A percentile compares a stretch with the other conserved stretches of the same genome.
Evolutionary conservation across 2,329 filamentous ascomycete genomes (phyloP).

Genomic region (Bipolaris oryzae): DNA sequence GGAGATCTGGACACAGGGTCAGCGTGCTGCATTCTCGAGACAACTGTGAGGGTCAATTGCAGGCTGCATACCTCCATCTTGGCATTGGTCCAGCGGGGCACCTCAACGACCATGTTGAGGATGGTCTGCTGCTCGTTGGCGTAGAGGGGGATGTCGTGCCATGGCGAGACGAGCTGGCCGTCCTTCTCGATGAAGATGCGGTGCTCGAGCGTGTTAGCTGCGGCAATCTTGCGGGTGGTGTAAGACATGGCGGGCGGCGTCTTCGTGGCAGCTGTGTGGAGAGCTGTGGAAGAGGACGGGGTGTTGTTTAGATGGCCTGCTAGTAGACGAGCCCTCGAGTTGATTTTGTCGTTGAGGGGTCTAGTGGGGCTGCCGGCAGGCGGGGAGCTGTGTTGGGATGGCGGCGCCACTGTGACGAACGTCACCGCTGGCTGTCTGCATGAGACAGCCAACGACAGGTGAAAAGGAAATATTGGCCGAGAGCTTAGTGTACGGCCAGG

Average conservation of each 20-base stretch:
- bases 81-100: constrained; percentile 98
- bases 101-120: constrained; percentile 99
- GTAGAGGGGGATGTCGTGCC: constrained; percentile 98
- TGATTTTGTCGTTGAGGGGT: constrained; percentile 49
- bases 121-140: constrained; percentile 95
- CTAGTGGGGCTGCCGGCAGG: constrained; percentile 46
- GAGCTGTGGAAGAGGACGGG: constrained; percentile 29
- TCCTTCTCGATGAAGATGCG: constrained; percentile 98
- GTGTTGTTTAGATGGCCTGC: constrained; percentile 50
- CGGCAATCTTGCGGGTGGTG: constrained; percentile 82
- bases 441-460: constrained; percentile 36
- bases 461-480: constrained; percentile 26
- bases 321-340: constrained; percentile 47
- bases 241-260: constrained; percentile 64
- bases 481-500: constrained; percentile 26
- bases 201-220: constrained; percentile 93
- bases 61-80: constrained; percentile 86
- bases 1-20: constrained; percentile 72
- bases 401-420: constrained; percentile 49
- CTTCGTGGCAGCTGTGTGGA: constrained; percentile 14
- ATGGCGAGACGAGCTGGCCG: constrained; percentile 90
- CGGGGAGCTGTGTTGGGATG: constrained; percentile 42
- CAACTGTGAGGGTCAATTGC: constrained; percentile 12
- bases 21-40: constrained; percentile 15
- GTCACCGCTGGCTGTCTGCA: constrained; percentile 45